These are phyloP conservation scores for Rhodotorula sp. DNA, from an alignment of 1,284 basidiomycete genomes.

Conservation along the genomic window DNA sequence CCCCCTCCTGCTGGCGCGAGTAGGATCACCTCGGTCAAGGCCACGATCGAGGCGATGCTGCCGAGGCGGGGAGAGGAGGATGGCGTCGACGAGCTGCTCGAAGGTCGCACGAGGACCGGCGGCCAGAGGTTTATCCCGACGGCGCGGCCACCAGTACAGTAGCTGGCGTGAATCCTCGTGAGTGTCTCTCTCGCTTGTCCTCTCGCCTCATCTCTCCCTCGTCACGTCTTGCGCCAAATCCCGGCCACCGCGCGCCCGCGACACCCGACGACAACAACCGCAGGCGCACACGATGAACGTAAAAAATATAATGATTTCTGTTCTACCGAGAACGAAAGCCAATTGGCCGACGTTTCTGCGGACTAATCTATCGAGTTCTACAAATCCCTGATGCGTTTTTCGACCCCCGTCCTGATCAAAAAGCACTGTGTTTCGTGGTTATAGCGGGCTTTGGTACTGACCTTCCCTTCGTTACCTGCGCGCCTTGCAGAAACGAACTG, in stretches of 20 bases:
- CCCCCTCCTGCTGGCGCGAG: constrained; percentile 28
- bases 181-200: neutral
- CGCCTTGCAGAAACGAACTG: no score
- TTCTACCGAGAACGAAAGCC: constrained; percentile 18
- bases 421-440: neutral
- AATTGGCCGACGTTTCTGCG: neutral
- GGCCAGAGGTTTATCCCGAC: constrained; percentile 25
- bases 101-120: neutral
- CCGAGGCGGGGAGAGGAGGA: neutral
- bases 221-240: no score
- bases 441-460: neutral
- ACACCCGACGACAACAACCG: neutral
- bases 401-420: neutral
- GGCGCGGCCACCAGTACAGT: constrained; percentile 29
- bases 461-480: neutral
- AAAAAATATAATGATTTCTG: constrained; percentile 24
- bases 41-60: constrained; percentile 45
- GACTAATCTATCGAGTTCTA: constrained; percentile 1
- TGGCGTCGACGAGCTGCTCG: neutral
- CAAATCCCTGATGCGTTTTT: neutral
- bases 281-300: neutral
- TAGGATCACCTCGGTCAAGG: constrained; percentile 44
- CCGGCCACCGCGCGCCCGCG: neutral
- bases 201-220: neutral
- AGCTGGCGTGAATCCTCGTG: neutral